Conservation (phyloP, 108 stramenopile genomes). For the Nitzschia sp. region DNA sequence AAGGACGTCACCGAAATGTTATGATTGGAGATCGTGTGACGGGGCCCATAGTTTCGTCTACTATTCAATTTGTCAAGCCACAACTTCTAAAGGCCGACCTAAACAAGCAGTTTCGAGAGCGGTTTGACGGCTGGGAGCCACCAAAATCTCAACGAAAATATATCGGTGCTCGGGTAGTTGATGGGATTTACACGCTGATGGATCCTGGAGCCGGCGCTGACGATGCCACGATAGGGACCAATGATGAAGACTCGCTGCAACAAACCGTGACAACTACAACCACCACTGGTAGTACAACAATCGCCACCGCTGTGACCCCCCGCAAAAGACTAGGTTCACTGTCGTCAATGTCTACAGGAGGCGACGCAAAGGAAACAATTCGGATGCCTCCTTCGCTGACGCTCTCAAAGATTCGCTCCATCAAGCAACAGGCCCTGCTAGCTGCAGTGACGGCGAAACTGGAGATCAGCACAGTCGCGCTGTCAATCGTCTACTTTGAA, state of each 20-base stretch:
- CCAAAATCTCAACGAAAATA: slow-evolving; percentile 57
- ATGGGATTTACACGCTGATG: slow-evolving; percentile 79
- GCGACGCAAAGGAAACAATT: slow-evolving; percentile 50
- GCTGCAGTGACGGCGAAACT: slow-evolving; percentile 72
- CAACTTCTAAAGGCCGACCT: slow-evolving; percentile 86
- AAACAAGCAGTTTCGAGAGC: slow-evolving; percentile 92
- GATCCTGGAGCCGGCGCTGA: slow-evolving; percentile 49
- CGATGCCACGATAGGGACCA: slow-evolving; percentile 12
- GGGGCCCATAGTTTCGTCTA: slow-evolving; percentile 83
- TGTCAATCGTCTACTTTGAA: slow-evolving; percentile 92
- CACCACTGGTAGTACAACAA: slow-evolving; percentile 6
- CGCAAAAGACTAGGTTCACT: slow-evolving; percentile 29
- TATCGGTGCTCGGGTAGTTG: slow-evolving; percentile 77
- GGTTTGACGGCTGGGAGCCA: slow-evolving; percentile 91
- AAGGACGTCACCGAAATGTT: slow-evolving; percentile 83
- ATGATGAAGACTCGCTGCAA: not conserved
- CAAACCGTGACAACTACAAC: not conserved
- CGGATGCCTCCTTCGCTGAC: slow-evolving; percentile 94
- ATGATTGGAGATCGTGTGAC: slow-evolving; percentile 82
- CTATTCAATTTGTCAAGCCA: slow-evolving; percentile 89
- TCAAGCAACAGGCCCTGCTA: slow-evolving; percentile 84
- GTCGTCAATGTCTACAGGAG: slow-evolving; percentile 17
- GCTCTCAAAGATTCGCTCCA: slow-evolving; percentile 84
- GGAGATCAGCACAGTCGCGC: slow-evolving; percentile 86
- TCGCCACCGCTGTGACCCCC: not conserved